phyloP scores from a whole-genome alignment of 441 rosid species.

The Pelargonium fulgidum region DNA sequence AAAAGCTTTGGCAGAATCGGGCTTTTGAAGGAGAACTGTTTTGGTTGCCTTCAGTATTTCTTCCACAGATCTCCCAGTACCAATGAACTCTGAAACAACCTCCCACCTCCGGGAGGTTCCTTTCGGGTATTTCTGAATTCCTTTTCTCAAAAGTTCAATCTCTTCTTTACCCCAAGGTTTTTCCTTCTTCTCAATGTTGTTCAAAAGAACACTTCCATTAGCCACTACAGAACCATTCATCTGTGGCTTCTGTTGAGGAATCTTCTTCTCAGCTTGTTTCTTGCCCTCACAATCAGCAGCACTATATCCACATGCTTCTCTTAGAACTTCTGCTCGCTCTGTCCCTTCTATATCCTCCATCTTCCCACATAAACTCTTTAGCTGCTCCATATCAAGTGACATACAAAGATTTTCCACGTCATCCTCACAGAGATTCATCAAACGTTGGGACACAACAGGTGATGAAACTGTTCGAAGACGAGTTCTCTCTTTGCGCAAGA shows the following conservation, averaged over 20 bases:
- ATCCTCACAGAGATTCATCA: conserved; percentile 55
- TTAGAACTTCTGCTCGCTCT: conserved; percentile 54
- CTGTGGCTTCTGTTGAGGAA: conserved; percentile 32
- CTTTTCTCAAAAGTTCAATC: conserved; percentile 86
- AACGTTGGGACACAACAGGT: conserved; percentile 40
- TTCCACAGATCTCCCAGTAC: conserved; percentile 88
- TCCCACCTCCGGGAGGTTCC: conserved; percentile 98
- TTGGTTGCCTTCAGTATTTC: conserved; percentile 91
- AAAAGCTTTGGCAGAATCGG: conserved; percentile 80
- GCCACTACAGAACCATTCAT: conserved; percentile 38
- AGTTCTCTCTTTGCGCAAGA: conserved; percentile 75
- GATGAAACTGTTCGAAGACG: conserved; percentile 83
- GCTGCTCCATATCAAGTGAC: conserved; percentile 56
- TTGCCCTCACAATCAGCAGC: conserved; percentile 31
- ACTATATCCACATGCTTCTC: conserved; percentile 36
- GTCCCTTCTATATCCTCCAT: conserved; percentile 53
- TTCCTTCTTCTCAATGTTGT: conserved; percentile 51
- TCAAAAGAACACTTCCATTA: conserved; percentile 37
- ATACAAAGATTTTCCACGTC: conserved; percentile 75
- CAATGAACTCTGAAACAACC: conserved; percentile 83
- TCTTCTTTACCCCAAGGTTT: conserved; percentile 89
- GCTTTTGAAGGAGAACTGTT: conserved; percentile 94
- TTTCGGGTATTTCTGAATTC: conserved; percentile 76
- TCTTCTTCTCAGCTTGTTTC: conserved; percentile 39
- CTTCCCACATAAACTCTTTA: conserved; percentile 63